Evolutionary conservation across 768 basidiomycete species (phyloP), one percentile per base, ranked within the genome.

Genomic region (Trametes cingulata): DNA sequence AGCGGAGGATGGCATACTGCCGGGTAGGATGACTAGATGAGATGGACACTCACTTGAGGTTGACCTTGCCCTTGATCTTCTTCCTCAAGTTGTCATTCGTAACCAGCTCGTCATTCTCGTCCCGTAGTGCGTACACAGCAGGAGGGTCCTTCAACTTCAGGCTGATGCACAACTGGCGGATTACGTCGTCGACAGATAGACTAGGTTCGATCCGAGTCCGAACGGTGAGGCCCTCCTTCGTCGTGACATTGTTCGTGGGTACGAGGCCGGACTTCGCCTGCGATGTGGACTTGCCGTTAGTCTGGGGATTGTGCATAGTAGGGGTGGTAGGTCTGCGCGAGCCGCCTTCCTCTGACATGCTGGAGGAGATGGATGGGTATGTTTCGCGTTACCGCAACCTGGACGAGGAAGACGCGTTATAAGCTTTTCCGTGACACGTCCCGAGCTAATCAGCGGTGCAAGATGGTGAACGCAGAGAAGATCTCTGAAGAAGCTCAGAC

Each of bases 161-260:
- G 73, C 87, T 93, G 64, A 87, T 74, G 67, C 91, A 93, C 10
- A 94, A 81, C 72, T 93, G 91, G 56, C 84, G 85, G 51, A 94
- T 82, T 57, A 94, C 93, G 70, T 94, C 92, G 52, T 90, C 85
- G 52, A 93, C 92, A 6, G 87, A 85, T 29, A 93, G 78, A 6
- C 90, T 86, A 15, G 90, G 88, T 70, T 94, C 92, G 65, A 94
- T 94, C 60, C 92, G 85, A 12, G 90, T 87, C 62, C 91, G 86
- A 20, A 93, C 90, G 43, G 86, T 86, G 29, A 81, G 67, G 42
- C 90, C 90, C 19, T 90, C 87, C 56, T 80, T 83, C 7, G 88
- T 91, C 2, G 89, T 86, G 50, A 94, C 90, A 57, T 82, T 90
- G 73, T 94, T 94, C 10, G 92, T 94, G 8, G 92, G 92, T 2